Base-by-base conservation (phyloP, 306 rosid genomes). In the Cicer arietinum region DNA sequence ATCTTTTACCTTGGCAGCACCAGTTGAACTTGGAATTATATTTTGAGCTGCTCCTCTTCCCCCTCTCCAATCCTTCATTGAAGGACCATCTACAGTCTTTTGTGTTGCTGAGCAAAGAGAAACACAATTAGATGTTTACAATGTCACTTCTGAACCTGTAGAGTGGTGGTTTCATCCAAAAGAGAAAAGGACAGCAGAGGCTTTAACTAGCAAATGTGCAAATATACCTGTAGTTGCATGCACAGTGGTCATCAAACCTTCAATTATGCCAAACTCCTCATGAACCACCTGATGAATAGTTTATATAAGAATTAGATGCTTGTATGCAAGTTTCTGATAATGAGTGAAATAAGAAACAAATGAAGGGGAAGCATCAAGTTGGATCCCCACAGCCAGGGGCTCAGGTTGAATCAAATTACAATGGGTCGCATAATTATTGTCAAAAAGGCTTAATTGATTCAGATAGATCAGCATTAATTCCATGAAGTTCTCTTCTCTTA, bases 211-310 rank as follows among this genome's bases (percentile, higher is more conserved):
- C 40, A 40, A 69, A 69, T 42, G 18, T 30, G 58, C 17, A 62
- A 62, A 81, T 39, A 84, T 51, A 94, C 99, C 99, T 89, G 99
- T 92, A 41, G 99, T 94, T 79, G 99, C 99, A 85, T 94, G 99
- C 46, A 94, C 99, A 52, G 99, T 94, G n/a, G 99, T 94, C 99
- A 94, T 94, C 84, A 94, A 83, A 84, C 97, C 99, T 86, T 94
- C 99, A 69, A 89, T 41, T 54, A 94, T 94, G 52, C 97, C 99
- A 73, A 94, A 94, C 83, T 90, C 97, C 81, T 94, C 97, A 25
- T 94, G 90, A 84, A 94, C 92, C 69, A 94, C 98, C 98, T 94
- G 75, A 37, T 68, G 47, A 62, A 67, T 47, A 47, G 42, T 7
- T 39, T 58, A 45, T 12, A 20, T 18, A 48, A 54, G 42, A 20